A percentile compares a stretch with the other conserved stretches of the same genome.
Evolutionary conservation across 176 grass and related monocot species (phyloP).

Genomic region (Melocanna baccifera): DNA sequence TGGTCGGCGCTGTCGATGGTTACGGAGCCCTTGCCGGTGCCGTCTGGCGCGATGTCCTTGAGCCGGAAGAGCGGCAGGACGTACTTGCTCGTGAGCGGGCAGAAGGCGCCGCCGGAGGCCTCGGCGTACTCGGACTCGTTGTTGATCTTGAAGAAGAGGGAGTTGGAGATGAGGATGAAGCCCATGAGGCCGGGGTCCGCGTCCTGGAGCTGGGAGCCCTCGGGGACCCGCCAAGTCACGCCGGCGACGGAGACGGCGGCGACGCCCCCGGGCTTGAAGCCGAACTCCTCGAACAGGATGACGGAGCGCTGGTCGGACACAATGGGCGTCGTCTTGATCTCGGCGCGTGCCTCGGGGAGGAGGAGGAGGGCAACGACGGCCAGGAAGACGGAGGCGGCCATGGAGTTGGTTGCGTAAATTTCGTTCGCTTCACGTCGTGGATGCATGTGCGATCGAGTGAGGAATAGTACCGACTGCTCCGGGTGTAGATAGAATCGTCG

Average conservation of each 20-base stretch:
- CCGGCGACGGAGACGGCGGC: conserved; percentile 32
- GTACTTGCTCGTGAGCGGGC: conserved; percentile 57
- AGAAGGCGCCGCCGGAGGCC: conserved; percentile 43
- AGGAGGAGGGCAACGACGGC: neutral
- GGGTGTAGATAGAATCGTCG: neutral
- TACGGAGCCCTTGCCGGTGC: conserved; percentile 8
- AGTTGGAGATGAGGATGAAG: conserved; percentile 64
- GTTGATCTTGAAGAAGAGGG: conserved; percentile 42
- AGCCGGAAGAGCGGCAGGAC: conserved; percentile 36
- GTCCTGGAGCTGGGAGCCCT: neutral
- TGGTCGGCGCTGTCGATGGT: conserved; percentile 38
- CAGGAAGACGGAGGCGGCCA: conserved; percentile 33
- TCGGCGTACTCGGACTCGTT: conserved; percentile 64
- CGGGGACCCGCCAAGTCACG: conserved; percentile 43
- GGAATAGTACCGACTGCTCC: neutral
- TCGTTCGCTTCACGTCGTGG: neutral
- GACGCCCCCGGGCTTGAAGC: conserved; percentile 37
- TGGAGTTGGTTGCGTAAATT: neutral
- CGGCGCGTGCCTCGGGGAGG: conserved; percentile 28
- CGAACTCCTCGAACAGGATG: conserved; percentile 82
- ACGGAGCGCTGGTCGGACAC: conserved; percentile 38
- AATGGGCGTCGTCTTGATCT: conserved; percentile 62
- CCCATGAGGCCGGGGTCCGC: conserved; percentile 43
- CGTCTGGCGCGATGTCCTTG: conserved; percentile 37
- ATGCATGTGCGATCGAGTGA: neutral